Evolutionary conservation across 371 early-diverging fungal genomes (phyloP), one percentile per base, ranked within the genome.

Genomic region (Mucor plumbeus): DNA sequence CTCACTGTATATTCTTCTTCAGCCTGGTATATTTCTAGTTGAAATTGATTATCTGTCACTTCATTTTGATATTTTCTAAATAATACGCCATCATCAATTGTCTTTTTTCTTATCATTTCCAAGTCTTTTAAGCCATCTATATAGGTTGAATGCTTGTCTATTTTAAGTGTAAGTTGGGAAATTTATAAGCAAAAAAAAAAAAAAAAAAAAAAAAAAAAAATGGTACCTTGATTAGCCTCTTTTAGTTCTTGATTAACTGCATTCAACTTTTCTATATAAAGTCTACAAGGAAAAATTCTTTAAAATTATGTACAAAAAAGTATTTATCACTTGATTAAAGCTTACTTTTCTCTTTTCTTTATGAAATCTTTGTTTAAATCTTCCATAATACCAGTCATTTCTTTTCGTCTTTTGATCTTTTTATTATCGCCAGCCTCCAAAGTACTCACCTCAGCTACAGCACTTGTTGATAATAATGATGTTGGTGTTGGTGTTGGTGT

Each of bases 81-180:
- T 35, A 90, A 69, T 53, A 80, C 75, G 11, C 88, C 86, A 40
- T 86, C 76, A 5, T 73, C 65, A 58, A 91, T 87, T 48, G 84
- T 80, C 13, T 70, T 71, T 44, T 83, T 76, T 33, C 91, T 87
- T 44, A 85, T 82, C 14, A 66, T 66, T 48, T 85, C 89, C 17
- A 92, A 80, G 59, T 86, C 79, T 35, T 73, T 76, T 26, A 92
- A 62, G 26, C 86, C 84, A 64, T 93, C 91, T 50, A 79, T 65
- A 69, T 88, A 92, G 11, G 82, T 82, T 14, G 87, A 83, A 68
- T 94, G 92, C 6, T 85, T 85, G 59, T 92, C 93, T 84, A 80
- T 58, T 19, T 26, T 26, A 26, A 26, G 26, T 26, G 26, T 26
- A 26, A 26, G 26, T 26, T 26, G 26, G 26, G 3, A 26, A 26